Evolutionary conservation across 108 stramenopile species (phyloP).

Genomic region (Cyclostephanos invisitatus): DNA sequence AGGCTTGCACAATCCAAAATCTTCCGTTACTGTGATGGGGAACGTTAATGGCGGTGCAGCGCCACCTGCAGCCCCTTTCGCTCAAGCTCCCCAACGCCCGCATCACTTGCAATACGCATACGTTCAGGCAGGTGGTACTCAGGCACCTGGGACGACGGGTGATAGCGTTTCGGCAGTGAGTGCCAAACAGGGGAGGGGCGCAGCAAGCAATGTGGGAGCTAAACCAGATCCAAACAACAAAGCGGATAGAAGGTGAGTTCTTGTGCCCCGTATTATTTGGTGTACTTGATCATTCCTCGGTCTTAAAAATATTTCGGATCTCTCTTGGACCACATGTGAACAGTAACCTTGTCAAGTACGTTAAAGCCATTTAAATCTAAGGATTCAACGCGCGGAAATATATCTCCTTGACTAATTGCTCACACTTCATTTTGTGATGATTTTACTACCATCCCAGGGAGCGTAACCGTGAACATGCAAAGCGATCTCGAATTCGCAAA

Average conservation of each 20-base stretch:
- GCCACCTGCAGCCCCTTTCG: conserved; percentile 57
- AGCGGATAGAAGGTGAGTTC: conserved; percentile 67
- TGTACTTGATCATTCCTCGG: not conserved
- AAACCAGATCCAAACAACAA: conserved; percentile 64
- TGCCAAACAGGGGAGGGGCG: conserved; percentile 32
- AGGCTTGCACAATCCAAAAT: conserved; percentile 55
- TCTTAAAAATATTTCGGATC: conserved; percentile 1
- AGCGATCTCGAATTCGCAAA: conserved; percentile 93
- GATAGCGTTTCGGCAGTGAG: conserved; percentile 20
- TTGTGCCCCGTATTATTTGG: not conserved
- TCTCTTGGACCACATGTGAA: conserved; percentile 13
- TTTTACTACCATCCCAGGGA: conserved; percentile 47
- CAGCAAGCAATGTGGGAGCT: conserved; percentile 12
- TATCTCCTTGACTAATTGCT: not conserved
- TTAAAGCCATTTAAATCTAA: not conserved
- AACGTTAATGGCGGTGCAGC: conserved; percentile 28
- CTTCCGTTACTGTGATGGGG: conserved; percentile 69
- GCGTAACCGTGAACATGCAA: conserved; percentile 94
- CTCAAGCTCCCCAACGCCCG: conserved; percentile 72
- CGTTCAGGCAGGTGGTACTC: conserved; percentile 40
- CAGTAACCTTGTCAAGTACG: conserved; percentile 53
- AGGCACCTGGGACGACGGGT: conserved; percentile 18
- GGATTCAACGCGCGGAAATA: not conserved
- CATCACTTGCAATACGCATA: conserved; percentile 85
- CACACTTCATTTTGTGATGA: not conserved